phyloP scores from a whole-genome alignment of 108 stramenopile genomes.

The Cyclotella choctawhatcheeana region DNA sequence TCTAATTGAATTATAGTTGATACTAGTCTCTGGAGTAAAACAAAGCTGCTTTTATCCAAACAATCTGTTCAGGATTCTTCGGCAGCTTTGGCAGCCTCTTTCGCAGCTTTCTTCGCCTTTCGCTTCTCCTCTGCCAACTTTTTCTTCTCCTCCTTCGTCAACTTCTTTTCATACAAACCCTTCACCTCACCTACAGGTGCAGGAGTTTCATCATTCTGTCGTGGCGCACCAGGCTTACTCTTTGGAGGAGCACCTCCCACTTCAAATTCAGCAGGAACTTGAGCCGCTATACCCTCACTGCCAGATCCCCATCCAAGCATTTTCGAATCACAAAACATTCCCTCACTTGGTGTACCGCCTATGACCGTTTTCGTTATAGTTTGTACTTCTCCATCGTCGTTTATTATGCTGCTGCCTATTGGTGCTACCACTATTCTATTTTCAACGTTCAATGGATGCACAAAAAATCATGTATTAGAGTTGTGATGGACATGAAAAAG shows the following conservation, averaged over 20 bases:
- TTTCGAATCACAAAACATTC: slow-evolving; percentile 90
- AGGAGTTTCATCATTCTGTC: neutral
- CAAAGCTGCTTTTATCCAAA: neutral
- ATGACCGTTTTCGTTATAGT: slow-evolving; percentile 75
- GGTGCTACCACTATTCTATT: slow-evolving; percentile 73
- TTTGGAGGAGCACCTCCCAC: slow-evolving; percentile 77
- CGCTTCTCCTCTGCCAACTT: slow-evolving; percentile 72
- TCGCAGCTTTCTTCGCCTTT: slow-evolving; percentile 75
- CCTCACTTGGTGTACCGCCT: slow-evolving; percentile 79
- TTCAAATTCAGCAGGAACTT: slow-evolving; percentile 65
- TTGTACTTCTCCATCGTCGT: slow-evolving; percentile 73
- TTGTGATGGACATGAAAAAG: too few species aligned
- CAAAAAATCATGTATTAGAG: too few species aligned
- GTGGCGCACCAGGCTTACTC: slow-evolving; percentile 67
- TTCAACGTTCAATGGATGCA: neutral
- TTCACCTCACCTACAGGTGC: slow-evolving; percentile 37
- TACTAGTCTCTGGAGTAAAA: neutral
- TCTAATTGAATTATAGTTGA: too few species aligned
- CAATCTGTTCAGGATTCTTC: slow-evolving; percentile 32
- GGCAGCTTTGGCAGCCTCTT: slow-evolving; percentile 48
- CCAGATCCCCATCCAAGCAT: slow-evolving; percentile 92
- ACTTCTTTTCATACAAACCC: slow-evolving; percentile 84
- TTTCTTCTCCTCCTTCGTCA: slow-evolving; percentile 93
- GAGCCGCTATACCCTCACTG: slow-evolving; percentile 75
- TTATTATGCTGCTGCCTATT: slow-evolving; percentile 62